Evolutionary conservation across 225 moss, liverwort and hornwort species (phyloP).

Genomic region (Pseudisothecium myosuroides): DNA sequence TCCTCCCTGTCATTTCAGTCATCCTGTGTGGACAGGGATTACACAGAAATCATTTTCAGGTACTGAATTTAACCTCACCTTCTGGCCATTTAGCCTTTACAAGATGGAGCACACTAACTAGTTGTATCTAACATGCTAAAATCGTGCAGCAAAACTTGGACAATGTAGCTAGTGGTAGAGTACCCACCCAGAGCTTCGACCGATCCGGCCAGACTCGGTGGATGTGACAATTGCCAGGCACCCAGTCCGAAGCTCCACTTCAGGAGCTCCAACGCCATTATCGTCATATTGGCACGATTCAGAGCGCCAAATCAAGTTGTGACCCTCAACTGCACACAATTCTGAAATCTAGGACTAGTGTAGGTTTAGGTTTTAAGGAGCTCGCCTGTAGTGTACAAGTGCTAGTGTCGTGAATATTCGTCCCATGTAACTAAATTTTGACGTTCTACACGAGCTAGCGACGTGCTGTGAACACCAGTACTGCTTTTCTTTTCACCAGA

Average conservation of each 20-base stretch:
- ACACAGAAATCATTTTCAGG: background rate
- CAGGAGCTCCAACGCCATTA: background rate
- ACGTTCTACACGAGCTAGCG: no score
- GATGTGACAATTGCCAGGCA: background rate
- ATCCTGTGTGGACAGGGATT: background rate
- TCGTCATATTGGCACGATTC: background rate
- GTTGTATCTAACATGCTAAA: no score
- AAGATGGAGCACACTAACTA: no score
- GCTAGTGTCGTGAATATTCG: background rate
- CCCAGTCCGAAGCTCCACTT: background rate
- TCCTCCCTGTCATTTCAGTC: background rate
- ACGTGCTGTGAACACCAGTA: no score
- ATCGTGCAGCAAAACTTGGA: no score
- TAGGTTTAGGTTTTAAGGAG: background rate
- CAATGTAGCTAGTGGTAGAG: no score
- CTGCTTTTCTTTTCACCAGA: background rate
- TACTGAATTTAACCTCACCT: background rate
- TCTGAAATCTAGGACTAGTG: background rate
- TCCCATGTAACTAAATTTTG: background rate
- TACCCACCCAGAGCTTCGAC: background rate
- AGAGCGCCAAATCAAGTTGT: background rate
- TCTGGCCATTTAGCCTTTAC: no score
- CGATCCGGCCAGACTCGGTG: no score
- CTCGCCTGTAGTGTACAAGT: no score
- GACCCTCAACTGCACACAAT: background rate